Evolutionary conservation across 1,284 basidiomycete genomes (phyloP).

Genomic region (Puccinia horiana): DNA sequence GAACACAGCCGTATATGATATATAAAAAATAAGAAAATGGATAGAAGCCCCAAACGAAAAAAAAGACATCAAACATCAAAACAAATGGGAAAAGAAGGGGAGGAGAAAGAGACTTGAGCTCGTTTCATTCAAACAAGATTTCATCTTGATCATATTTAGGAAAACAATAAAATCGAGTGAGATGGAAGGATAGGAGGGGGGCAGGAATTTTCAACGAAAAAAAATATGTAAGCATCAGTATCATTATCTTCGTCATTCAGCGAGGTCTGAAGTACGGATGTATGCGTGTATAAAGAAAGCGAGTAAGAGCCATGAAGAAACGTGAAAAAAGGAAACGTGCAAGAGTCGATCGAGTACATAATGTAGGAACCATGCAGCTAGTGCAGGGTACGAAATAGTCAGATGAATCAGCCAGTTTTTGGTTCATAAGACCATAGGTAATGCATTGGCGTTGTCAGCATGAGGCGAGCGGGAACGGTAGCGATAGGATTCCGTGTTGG

Average conservation of each 20-base stretch:
- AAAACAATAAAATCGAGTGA: no score
- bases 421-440: conserved; percentile 31
- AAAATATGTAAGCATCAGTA: not conserved
- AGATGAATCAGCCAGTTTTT: not conserved
- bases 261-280: not conserved
- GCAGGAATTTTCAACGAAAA: not conserved
- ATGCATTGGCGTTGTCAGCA: conserved; percentile 3
- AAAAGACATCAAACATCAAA: no score
- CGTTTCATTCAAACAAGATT: no score
- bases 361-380: not conserved
- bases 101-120: no score
- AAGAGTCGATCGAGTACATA: conserved; percentile 5
- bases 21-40: no score
- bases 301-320: not conserved
- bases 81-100: no score
- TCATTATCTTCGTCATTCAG: not conserved
- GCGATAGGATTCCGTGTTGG: not conserved
- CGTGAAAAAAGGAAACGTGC: not conserved
- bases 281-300: not conserved
- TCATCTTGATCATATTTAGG: no score
- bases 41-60: no score
- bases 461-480: conserved; percentile 7
- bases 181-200: no score
- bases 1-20: no score
- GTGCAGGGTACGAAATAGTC: not conserved